Conservation (phyloP, 1,139 yeast genomes). For the Lodderomyces pseudojiufengensis region DNA sequence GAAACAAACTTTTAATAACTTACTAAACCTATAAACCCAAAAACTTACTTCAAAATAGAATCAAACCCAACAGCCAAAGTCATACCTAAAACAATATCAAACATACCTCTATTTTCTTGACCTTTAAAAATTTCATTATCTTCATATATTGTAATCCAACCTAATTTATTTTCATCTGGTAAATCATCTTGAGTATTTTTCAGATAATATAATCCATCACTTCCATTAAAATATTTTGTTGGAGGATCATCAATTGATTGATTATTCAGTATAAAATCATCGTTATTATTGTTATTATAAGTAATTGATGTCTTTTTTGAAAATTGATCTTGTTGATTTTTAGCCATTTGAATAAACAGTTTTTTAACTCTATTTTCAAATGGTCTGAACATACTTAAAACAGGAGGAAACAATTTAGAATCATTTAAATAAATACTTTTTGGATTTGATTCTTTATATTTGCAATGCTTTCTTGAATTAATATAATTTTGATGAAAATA, state of each 20-base stretch:
- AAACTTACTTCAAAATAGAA: conserved; percentile 10
- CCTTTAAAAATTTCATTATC: conserved; percentile 27
- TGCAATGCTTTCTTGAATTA: conserved; percentile 10
- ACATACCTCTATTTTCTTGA: conserved; percentile 36
- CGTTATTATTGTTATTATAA: conserved; percentile 27
- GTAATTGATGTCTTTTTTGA: conserved; percentile 11
- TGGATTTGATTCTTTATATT: conserved; percentile 19
- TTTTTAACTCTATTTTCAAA: conserved; percentile 44
- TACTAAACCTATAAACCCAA: too few species aligned
- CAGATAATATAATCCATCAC: conserved; percentile 52
- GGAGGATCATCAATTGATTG: conserved; percentile 26
- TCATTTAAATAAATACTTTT: conserved; percentile 33
- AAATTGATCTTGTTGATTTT: conserved; percentile 8
- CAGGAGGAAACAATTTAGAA: conserved; percentile 29
- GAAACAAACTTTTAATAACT: too few species aligned
- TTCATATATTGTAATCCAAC: conserved; percentile 63
- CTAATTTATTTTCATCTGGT: conserved; percentile 56
- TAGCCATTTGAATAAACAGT: conserved; percentile 29
- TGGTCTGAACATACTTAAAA: conserved; percentile 52
- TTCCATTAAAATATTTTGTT: conserved; percentile 45
- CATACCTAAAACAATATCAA: conserved; percentile 52
- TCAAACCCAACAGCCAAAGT: conserved; percentile 55
- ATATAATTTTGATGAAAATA: conserved; percentile 32
- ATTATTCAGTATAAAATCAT: too few species aligned
- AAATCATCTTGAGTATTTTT: conserved; percentile 53